These are phyloP conservation scores for Trichoderma pleuroti DNA, from an alignment of 2,329 filamentous ascomycete species.

Conservation along the genomic window DNA sequence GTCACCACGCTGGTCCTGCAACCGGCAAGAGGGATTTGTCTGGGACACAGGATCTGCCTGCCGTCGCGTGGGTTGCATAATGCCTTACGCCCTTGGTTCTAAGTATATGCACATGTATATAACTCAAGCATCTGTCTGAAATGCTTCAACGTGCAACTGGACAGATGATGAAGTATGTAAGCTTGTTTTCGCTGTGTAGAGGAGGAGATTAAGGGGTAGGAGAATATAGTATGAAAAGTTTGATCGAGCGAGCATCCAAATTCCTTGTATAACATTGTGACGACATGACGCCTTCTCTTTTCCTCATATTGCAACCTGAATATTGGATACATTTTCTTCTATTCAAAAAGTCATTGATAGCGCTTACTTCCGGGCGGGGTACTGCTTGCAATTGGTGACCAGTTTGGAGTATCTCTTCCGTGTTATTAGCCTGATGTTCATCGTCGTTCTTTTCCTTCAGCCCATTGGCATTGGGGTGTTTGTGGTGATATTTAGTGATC, in stretches of 20 bases:
- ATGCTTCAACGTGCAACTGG: background rate
- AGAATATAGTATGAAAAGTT: background rate
- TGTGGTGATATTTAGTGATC: background rate
- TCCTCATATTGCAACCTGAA: background rate
- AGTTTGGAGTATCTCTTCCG: background rate
- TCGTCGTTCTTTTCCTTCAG: background rate
- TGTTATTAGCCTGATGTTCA: background rate
- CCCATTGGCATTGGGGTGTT: background rate
- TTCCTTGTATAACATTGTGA: background rate
- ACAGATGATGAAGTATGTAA: background rate
- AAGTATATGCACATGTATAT: background rate
- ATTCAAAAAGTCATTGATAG: background rate
- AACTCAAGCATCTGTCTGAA: background rate
- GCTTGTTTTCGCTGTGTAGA: background rate
- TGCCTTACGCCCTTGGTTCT: background rate
- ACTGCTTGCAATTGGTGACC: background rate
- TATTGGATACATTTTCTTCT: background rate
- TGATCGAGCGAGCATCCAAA: background rate
- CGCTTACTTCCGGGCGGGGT: background rate
- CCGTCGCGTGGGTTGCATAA: background rate
- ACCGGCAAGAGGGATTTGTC: background rate
- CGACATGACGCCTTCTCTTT: background rate
- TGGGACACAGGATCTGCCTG: background rate
- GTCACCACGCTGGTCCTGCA: constrained; percentile 5
- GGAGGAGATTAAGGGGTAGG: background rate